Conservation (phyloP, 2,329 filamentous ascomycete species). For the Bipolaris sorokiniana region DNA sequence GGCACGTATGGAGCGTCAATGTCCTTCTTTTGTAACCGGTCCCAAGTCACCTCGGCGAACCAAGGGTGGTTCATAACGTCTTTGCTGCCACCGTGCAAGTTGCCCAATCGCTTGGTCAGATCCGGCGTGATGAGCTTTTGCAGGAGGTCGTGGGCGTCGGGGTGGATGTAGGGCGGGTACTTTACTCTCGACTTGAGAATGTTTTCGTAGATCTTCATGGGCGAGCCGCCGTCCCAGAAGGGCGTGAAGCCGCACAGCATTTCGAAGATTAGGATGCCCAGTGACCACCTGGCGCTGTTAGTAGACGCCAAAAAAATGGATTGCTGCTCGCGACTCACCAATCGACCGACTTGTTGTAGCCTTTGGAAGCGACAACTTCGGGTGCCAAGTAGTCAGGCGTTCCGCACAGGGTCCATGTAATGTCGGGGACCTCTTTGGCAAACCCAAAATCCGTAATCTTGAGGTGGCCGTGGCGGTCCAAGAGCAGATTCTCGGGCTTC, state of each 20-base stretch:
- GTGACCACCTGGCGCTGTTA: constrained; percentile 77
- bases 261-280: constrained; percentile 98
- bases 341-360: constrained; percentile 99
- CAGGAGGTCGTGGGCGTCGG: constrained; percentile 90
- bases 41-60: constrained; percentile 99
- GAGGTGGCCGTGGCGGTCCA: constrained; percentile 90
- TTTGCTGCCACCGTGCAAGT: constrained; percentile 85
- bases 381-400: constrained; percentile 97
- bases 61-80: constrained; percentile 96
- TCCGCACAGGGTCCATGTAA: constrained; percentile 98
- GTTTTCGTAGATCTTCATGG: constrained; percentile 99
- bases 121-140: constrained; percentile 93
- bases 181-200: constrained; percentile 95
- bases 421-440: constrained; percentile 96
- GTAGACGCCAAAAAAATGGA: constrained; percentile 4
- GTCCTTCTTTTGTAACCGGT: constrained; percentile 89
- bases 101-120: constrained; percentile 91
- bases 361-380: constrained; percentile 98
- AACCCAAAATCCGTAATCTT: constrained; percentile 99
- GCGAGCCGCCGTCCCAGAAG: constrained; percentile 97
- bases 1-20: constrained; percentile 98
- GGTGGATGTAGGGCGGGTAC: constrained; percentile 94
- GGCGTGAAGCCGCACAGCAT: constrained; percentile 99
- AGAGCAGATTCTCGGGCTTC: constrained; percentile 90
- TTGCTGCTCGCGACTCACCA: constrained; percentile 68